Evolutionary conservation across 148 eudicot species (phyloP), one percentile per base, ranked within the genome.

Genomic region (Nepenthes gracilis): DNA sequence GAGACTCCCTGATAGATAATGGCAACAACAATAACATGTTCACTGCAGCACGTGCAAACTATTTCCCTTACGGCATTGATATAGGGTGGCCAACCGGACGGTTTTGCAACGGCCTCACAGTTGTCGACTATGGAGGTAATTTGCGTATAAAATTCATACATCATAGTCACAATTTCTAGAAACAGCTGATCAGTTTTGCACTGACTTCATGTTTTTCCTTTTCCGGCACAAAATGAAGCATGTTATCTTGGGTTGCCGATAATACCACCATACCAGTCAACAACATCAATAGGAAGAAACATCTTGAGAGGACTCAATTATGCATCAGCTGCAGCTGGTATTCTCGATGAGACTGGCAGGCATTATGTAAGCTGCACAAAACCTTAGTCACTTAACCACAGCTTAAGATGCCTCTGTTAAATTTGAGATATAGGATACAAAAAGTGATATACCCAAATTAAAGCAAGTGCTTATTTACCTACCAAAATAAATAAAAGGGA

Each of bases 261-360:
- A 49, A 77, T 73, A 63, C 81, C 81, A 12, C 59, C 81, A 1
- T 77, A 60, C 61, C 35, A 73, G 43, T 73, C 78, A 9, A 45
- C 67, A 35, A 35, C 61, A 34, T 59, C 69, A 4, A 56, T 7
- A 13, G 75, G 72, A 15, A 67, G 52, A 54, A 60, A 67, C 34
- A 70, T 70, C 57, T 61, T 74, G 34, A 67, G 75, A 61, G 81
- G 81, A 50, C 49, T 78, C 62, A 78, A 78, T 72, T 78, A 64
- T 54, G 82, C 82, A 74, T 78, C 76, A 58, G 82, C 82, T 12
- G 82, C 82, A 48, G 78, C 82, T 36, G 78, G 78, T 43, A 78
- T 78, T 52, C 73, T 74, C 45, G 78, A 74, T 35, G 73, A 78
- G 33, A 78, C 82, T 33, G 78, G 82, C 53, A 64, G 73, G 33